Evolutionary conservation across 805 yeast genomes (phyloP), one percentile per base, ranked within the genome.

Genomic region (Ogataea ganodermae): DNA sequence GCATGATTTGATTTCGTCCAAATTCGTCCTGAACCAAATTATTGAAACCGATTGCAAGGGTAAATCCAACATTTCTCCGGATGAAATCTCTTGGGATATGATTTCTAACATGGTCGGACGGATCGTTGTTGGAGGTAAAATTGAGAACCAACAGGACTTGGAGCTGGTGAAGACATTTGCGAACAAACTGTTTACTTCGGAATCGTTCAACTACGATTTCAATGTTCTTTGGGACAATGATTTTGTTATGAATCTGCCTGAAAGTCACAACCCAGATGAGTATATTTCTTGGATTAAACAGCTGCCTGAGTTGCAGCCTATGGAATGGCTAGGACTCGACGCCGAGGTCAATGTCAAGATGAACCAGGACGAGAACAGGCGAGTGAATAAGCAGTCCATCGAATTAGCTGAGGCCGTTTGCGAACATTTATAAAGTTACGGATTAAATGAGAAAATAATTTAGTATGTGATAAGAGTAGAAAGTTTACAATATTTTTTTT

Each of bases 81-180:
- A 68, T 4, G 20, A 37, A 1, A 69, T 82, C 42, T 81, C 85
- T 5, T 84, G 88, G 89, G 57, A 64, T 3, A 74, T 74, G 14
- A 56, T 87, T 2, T 61, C 68, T 4, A 67, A 69, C 42, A 63
- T 84, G 35, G 56, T 87, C 21, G 77, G 80, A 2, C 72, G 74
- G 2, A 69, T 84, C 6, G 70, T 81, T 1, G 86, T 87, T 57
- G 92, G 92, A 20, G 86, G 89, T 21, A 83, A 83, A 57, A 69
- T 80, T 21, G 78, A 76, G 45, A 58, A 63, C 40, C 49, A 35
- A 0, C 47, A 59, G 0, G 88, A 86, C 63, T 51, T 66, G 6
- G 26, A 59, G 9, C 64, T 58, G 40, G 59, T 83, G 13, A 52
- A 39, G 4, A 45, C 51, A 0, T 56, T 80, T 12, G 73, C 79